Evolutionary conservation across 2,329 filamentous ascomycete genomes (phyloP).

Genomic region (Chaetothyriales sp.): DNA sequence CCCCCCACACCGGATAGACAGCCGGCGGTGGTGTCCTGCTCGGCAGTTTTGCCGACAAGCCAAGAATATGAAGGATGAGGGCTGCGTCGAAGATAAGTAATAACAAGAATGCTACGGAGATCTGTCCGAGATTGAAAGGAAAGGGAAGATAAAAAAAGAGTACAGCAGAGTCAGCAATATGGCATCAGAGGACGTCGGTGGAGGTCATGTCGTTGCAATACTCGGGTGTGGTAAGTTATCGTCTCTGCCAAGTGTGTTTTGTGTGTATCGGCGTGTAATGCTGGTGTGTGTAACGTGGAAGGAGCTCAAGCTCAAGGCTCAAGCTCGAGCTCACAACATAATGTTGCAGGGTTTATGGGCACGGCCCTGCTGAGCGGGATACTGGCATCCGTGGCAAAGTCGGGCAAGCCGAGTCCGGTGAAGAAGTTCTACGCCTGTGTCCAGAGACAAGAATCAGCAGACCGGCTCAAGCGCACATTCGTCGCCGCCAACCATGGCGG

Average conservation of each 20-base stretch:
- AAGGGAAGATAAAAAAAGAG: too few species aligned
- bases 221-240: not conserved
- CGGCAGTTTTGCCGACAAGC: not conserved
- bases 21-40: too few species aligned
- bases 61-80: not conserved
- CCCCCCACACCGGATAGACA: not conserved
- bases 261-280: too few species aligned
- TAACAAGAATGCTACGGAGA: not conserved
- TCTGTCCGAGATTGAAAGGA: not conserved
- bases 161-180: too few species aligned
- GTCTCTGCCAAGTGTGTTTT: too few species aligned
- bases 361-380: not conserved
- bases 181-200: not conserved
- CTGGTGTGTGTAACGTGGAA: too few species aligned
- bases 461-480: conserved; percentile 22
- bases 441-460: conserved; percentile 24
- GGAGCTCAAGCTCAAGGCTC: not conserved
- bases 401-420: not conserved
- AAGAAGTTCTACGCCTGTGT: conserved; percentile 24
- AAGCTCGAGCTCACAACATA: too few species aligned
- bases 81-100: too few species aligned
- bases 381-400: not conserved
- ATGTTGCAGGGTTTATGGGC: not conserved
- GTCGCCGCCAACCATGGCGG: too few species aligned
- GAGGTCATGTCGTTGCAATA: not conserved